Percentiles rank a stretch among this genome's conserved stretches.
Conservation (phyloP, 2,329 filamentous ascomycete species). For the Aspergillus japonicus region DNA sequence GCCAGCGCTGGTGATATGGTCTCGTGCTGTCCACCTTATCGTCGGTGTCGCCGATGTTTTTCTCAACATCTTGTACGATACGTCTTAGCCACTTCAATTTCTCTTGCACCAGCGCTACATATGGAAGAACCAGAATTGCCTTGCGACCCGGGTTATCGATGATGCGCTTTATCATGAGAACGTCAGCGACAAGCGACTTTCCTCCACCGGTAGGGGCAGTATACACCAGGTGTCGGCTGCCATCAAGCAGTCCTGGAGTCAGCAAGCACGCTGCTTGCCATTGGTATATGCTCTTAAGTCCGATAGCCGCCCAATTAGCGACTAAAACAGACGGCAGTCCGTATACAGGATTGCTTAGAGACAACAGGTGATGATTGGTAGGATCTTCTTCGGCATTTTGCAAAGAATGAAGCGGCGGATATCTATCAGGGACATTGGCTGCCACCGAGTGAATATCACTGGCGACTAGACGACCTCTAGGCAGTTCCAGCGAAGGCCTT, state of each 20-base stretch:
- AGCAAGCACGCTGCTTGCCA: constrained; percentile 76
- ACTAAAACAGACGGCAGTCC: constrained; percentile 61
- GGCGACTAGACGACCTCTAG: constrained; percentile 40
- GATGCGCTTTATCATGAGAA: constrained; percentile 70
- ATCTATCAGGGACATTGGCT: constrained; percentile 15
- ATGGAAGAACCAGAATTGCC: constrained; percentile 70
- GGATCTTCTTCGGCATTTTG: constrained; percentile 49
- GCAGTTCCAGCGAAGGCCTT: constrained; percentile 27
- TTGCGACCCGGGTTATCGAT: constrained; percentile 64
- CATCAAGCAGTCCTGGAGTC: constrained; percentile 63
- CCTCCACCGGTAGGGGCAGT: constrained; percentile 76
- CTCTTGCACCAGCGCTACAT: constrained; percentile 77
- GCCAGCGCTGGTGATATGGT: constrained; percentile 52
- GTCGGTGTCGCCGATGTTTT: constrained; percentile 34
- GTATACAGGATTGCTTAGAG: constrained; percentile 63
- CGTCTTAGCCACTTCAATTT: constrained; percentile 72
- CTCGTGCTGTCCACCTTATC: constrained; percentile 33
- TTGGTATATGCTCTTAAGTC: constrained; percentile 72
- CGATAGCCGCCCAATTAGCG: constrained; percentile 62
- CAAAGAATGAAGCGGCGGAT: constrained; percentile 43
- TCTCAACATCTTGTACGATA: constrained; percentile 61
- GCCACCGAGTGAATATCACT: constrained; percentile 35
- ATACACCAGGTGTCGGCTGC: constrained; percentile 71
- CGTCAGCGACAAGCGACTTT: constrained; percentile 71
- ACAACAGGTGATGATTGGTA: constrained; percentile 51